Percentiles rank a stretch among this genome's conserved stretches.
Conservation (phyloP, 83 land plant genomes). For the Picea mariana region DNA sequence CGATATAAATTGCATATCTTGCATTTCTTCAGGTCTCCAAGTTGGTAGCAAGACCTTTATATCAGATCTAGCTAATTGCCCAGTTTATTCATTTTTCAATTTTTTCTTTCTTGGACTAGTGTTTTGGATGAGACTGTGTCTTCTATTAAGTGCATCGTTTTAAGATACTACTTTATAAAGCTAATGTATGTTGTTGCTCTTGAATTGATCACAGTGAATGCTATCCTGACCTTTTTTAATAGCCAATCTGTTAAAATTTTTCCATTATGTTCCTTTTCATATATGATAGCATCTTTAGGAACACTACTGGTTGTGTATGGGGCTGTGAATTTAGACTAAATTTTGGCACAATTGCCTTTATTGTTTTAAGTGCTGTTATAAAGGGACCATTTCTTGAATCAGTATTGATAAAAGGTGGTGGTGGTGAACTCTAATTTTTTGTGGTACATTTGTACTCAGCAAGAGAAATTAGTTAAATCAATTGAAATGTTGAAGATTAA, state of each 20-base stretch:
- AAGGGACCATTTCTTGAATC: too few relatives aligned
- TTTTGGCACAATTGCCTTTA: too few relatives aligned
- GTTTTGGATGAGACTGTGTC: neutral
- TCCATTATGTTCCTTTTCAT: neutral
- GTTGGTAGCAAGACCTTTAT: neutral
- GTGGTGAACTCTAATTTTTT: too few relatives aligned
- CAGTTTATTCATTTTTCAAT: neutral
- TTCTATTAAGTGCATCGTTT: neutral
- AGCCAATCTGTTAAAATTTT: neutral
- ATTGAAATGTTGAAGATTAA: too few relatives aligned
- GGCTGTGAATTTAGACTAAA: neutral
- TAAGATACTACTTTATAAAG: neutral
- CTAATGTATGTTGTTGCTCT: neutral
- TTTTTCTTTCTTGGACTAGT: neutral
- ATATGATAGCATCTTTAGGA: neutral
- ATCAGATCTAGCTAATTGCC: neutral
- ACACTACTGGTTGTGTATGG: neutral
- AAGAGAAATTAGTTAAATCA: too few relatives aligned
- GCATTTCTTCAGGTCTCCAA: conserved; percentile 14
- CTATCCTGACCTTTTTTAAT: neutral
- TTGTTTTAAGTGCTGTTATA: too few relatives aligned
- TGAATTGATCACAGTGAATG: neutral
- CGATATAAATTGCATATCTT: neutral
- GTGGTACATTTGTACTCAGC: too few relatives aligned
- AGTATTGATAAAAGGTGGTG: too few relatives aligned